These are phyloP conservation scores for Bjerkandera adusta DNA, from an alignment of 1,284 basidiomycete genomes.

Conservation along the genomic window DNA sequence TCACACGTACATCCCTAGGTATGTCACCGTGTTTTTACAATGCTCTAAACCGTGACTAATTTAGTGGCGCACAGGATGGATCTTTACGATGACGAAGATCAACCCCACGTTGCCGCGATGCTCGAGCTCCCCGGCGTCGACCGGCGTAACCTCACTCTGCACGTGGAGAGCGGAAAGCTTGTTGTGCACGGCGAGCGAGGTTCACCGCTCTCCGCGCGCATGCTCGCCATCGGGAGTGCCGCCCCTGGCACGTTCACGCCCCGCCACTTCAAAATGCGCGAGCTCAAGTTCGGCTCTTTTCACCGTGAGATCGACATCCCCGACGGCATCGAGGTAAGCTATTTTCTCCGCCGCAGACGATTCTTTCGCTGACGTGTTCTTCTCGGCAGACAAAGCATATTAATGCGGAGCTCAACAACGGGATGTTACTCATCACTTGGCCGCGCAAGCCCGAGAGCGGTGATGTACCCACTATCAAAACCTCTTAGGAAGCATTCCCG, in stretches of 20 bases:
- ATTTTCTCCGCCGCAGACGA: not conserved
- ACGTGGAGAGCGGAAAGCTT: conserved; percentile 42
- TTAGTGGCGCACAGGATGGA: conserved; percentile 59
- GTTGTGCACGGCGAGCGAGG: conserved; percentile 47
- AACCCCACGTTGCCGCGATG: conserved; percentile 40
- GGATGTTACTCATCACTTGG: conserved; percentile 27
- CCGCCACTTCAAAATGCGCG: conserved; percentile 33
- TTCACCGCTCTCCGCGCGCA: conserved; percentile 19
- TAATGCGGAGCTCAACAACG: conserved; percentile 19
- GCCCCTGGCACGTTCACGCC: conserved; percentile 4
- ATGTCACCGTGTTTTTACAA: not conserved
- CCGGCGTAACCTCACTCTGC: conserved; percentile 41
- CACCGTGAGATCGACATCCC: conserved; percentile 36
- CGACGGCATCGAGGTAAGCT: conserved; percentile 15
- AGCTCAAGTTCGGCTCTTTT: conserved; percentile 54
- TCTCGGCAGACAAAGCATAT: conserved; percentile 10
- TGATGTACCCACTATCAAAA: not conserved
- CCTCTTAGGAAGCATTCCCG: no score
- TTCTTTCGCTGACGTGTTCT: conserved; percentile 1
- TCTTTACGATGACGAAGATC: conserved; percentile 45
- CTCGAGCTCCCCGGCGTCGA: conserved; percentile 59
- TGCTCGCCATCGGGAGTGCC: conserved; percentile 5
- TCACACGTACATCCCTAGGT: conserved; percentile 10
- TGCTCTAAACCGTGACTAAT: no score
- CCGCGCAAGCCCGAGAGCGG: conserved; percentile 18